These are phyloP conservation scores for Multifurca ochricompacta DNA, from an alignment of 768 basidiomycete genomes.

Conservation along the genomic window DNA sequence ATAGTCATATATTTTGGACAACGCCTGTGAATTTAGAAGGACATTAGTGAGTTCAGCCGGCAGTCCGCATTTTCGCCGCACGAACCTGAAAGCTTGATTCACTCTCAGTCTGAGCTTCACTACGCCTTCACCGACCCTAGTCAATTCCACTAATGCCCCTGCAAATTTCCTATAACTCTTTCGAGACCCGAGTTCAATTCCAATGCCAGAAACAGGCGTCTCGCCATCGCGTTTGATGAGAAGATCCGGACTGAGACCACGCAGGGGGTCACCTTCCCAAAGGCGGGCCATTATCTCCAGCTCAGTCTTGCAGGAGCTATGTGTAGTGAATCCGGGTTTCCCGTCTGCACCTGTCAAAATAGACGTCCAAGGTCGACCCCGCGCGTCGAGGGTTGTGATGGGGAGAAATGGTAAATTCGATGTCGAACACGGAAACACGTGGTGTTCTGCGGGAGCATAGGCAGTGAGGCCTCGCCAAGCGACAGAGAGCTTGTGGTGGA, in stretches of 20 bases:
- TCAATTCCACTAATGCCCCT: constrained; percentile 35
- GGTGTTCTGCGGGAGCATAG: background rate
- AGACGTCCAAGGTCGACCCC: constrained; percentile 51
- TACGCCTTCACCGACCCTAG: constrained; percentile 23
- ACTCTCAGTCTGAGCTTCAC: constrained; percentile 37
- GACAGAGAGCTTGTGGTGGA: constrained; percentile 1
- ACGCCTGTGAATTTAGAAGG: constrained; percentile 35
- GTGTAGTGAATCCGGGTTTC: constrained; percentile 37
- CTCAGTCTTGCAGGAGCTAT: constrained; percentile 29
- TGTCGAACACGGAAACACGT: constrained; percentile 4
- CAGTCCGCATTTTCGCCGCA: background rate
- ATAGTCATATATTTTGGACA: constrained; percentile 65
- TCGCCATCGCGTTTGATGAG: background rate
- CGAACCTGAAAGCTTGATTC: constrained; percentile 51
- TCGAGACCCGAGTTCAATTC: constrained; percentile 49
- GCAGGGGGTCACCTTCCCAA: constrained; percentile 49
- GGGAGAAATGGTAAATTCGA: constrained; percentile 37
- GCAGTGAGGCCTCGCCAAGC: constrained; percentile 1
- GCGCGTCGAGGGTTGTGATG: constrained; percentile 44
- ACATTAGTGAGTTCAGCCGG: constrained; percentile 21
- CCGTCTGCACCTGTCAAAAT: constrained; percentile 42
- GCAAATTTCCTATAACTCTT: constrained; percentile 54
- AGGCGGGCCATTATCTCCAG: constrained; percentile 35
- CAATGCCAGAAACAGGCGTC: constrained; percentile 45
- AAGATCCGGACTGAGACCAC: background rate